phyloP scores from a whole-genome alignment of 208 protist genomes.

The Acanthamoeba lenticulata region DNA sequence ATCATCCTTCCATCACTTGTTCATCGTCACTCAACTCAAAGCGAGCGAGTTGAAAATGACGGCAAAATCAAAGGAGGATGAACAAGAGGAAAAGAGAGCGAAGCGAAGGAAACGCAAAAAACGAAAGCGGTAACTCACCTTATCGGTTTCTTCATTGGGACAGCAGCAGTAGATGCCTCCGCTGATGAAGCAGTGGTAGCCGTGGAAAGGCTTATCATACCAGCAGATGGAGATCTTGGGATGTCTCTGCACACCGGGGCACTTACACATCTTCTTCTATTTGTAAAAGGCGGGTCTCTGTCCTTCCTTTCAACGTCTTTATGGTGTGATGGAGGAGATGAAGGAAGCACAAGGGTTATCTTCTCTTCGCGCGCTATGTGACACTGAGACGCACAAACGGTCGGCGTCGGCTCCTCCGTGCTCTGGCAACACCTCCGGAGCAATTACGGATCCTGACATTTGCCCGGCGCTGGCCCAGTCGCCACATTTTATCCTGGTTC shows the following conservation, averaged over 20 bases:
- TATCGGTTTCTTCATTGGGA: conserved; percentile 52
- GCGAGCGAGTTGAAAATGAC: neutral
- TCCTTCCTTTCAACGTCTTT: neutral
- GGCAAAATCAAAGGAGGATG: neutral
- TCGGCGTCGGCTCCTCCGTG: too few relatives aligned
- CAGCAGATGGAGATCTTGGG: conserved; percentile 43
- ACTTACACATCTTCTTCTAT: conserved; percentile 19
- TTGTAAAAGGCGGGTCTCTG: neutral
- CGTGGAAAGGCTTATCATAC: conserved; percentile 48
- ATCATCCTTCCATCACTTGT: neutral
- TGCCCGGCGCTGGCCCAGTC: too few relatives aligned
- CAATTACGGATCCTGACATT: too few relatives aligned
- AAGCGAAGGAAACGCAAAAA: neutral
- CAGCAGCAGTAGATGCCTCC: conserved; percentile 53
- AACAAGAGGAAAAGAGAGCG: neutral
- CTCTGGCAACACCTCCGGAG: too few relatives aligned
- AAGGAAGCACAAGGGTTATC: too few relatives aligned
- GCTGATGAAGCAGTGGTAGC: conserved; percentile 39
- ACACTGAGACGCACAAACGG: too few relatives aligned
- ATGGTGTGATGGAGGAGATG: neutral
- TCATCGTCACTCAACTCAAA: neutral
- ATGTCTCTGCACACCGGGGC: conserved; percentile 27
- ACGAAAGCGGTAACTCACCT: neutral
- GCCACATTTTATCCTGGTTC: too few relatives aligned
- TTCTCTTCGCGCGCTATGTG: too few relatives aligned